Conservation (phyloP, 2,329 filamentous ascomycete genomes). For the Capronia americana region DNA sequence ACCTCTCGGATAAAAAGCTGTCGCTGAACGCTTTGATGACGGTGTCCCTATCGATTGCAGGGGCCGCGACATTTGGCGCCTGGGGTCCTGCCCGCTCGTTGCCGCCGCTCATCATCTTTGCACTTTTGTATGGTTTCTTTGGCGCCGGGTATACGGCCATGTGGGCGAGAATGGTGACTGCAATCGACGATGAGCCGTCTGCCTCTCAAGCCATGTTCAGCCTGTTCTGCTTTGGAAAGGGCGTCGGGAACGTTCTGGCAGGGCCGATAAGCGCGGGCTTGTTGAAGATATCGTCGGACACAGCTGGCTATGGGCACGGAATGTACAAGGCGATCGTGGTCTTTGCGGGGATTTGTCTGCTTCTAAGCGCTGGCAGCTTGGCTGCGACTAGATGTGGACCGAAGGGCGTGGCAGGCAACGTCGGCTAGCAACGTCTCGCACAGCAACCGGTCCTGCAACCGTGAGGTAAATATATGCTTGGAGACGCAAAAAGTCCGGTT, state of each 20-base stretch:
- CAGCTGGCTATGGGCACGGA: conserved; percentile 26
- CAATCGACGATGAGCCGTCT: conserved; percentile 26
- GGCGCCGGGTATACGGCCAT: conserved; percentile 52
- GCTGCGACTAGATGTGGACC: neutral
- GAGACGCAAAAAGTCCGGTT: neutral
- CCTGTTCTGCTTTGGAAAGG: conserved; percentile 38
- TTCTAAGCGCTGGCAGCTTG: conserved; percentile 30
- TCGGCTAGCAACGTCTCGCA: neutral
- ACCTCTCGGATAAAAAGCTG: conserved; percentile 50
- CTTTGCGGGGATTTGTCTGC: conserved; percentile 37
- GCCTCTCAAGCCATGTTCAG: conserved; percentile 33
- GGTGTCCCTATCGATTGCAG: conserved; percentile 50
- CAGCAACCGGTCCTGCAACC: neutral
- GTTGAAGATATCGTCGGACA: conserved; percentile 14
- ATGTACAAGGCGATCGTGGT: conserved; percentile 35
- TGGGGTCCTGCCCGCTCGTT: conserved; percentile 57
- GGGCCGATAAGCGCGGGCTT: conserved; percentile 38
- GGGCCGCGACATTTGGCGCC: conserved; percentile 51
- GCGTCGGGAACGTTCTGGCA: conserved; percentile 39
- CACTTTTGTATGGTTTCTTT: conserved; percentile 54
- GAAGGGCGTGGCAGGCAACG: neutral
- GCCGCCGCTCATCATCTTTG: conserved; percentile 50
- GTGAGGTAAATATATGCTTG: neutral
- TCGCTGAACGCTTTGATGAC: conserved; percentile 51
- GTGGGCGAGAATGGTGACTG: conserved; percentile 51